Percentiles rank a stretch among this genome's conserved stretches.
These are phyloP conservation scores for Kalanchoe fedtschenkoi DNA, from an alignment of 164 flowering plant genomes.

Conservation along the genomic window DNA sequence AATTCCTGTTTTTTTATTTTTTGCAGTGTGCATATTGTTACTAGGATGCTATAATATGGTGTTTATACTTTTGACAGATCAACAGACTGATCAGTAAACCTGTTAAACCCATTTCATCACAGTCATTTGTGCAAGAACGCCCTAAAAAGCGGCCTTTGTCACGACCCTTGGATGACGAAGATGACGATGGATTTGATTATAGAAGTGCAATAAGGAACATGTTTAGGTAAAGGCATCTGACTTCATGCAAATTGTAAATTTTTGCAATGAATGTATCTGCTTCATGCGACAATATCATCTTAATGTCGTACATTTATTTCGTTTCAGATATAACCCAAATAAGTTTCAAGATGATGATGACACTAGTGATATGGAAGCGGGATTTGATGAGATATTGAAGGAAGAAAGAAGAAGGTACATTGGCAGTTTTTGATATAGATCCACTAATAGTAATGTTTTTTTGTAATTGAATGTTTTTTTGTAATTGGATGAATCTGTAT, in stretches of 20 bases:
- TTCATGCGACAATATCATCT: background rate
- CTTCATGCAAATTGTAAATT: no score
- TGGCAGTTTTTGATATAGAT: no score
- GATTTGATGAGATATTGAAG: conserved; percentile 51
- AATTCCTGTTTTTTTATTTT: background rate
- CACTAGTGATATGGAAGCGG: conserved; percentile 83
- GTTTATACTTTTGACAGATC: background rate
- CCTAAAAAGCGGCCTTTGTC: conserved; percentile 45
- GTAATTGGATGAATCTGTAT: no score
- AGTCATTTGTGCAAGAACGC: conserved; percentile 17
- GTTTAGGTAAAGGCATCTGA: no score
- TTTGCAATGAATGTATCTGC: background rate
- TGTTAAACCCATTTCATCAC: conserved; percentile 24
- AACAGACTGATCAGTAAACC: conserved; percentile 19
- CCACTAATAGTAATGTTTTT: no score
- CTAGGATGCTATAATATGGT: no score
- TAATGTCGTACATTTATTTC: background rate
- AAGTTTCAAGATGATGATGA: conserved; percentile 53
- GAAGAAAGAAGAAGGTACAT: conserved; percentile 74
- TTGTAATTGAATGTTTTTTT: background rate
- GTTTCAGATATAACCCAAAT: conserved; percentile 54
- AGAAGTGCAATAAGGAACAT: conserved; percentile 37
- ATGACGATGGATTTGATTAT: conserved; percentile 31
- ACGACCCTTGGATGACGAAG: conserved; percentile 32
- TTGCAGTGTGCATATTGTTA: background rate